A percentile compares a stretch with the other conserved stretches of the same genome.
phyloP scores from a whole-genome alignment of 495 filamentous ascomycete genomes.

The Xeromyces bisporus region DNA sequence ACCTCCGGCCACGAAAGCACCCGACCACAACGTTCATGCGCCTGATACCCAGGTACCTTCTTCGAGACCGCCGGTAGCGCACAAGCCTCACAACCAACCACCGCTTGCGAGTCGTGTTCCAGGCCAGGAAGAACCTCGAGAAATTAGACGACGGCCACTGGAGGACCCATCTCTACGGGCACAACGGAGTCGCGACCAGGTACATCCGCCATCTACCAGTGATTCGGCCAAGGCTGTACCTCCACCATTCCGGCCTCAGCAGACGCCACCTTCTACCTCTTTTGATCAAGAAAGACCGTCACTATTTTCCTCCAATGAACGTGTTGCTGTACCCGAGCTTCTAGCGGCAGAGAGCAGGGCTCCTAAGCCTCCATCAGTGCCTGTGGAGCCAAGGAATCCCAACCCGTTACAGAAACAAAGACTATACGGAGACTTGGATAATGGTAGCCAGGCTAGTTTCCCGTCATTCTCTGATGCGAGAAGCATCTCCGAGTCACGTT shows the following conservation, averaged over 20 bases:
- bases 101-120: constrained; percentile 15
- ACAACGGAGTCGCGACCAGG: constrained; percentile 31
- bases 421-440: constrained; percentile 5
- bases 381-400: constrained; percentile 9
- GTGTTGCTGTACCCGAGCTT: too few relatives aligned
- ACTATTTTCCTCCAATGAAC: constrained; percentile 13
- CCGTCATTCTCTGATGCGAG: constrained; percentile 14
- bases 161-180: constrained; percentile 25
- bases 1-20: not conserved
- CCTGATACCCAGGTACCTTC: too few relatives aligned
- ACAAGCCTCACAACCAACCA: constrained; percentile 5
- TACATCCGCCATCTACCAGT: constrained; percentile 25
- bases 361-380: constrained; percentile 7
- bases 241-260: constrained; percentile 11
- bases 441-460: constrained; percentile 5
- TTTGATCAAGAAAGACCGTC: constrained; percentile 10
- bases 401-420: constrained; percentile 3
- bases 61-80: too few relatives aligned
- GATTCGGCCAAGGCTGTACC: constrained; percentile 14
- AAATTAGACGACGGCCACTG: constrained; percentile 18
- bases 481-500: constrained; percentile 5
- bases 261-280: constrained; percentile 7
- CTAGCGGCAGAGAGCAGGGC: constrained; percentile 6
- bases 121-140: constrained; percentile 23
- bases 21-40: too few relatives aligned